Conservation (phyloP, 1,284 basidiomycete species). For the Puccinia coronata region DNA sequence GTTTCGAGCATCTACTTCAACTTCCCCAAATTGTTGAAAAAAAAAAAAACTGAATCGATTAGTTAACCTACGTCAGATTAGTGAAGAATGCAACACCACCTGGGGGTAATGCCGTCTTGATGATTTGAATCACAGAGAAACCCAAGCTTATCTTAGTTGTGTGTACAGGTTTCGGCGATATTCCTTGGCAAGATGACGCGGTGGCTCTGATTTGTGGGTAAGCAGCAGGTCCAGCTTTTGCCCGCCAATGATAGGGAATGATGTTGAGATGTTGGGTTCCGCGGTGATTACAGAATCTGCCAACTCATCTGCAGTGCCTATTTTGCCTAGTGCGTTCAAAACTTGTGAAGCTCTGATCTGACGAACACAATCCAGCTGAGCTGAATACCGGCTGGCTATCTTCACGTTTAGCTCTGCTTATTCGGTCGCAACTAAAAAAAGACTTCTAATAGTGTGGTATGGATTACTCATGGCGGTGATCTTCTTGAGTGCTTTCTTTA, state of each 20-base stretch:
- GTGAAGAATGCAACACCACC: slow-evolving; percentile 41
- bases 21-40: not conserved
- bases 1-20: not conserved
- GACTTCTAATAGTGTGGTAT: slow-evolving; percentile 33
- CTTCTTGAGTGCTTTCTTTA: slow-evolving; percentile 46
- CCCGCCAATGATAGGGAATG: not conserved
- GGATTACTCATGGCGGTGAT: slow-evolving; percentile 44
- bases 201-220: slow-evolving; percentile 49
- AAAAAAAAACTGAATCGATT: not conserved
- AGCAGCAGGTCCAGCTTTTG: not conserved
- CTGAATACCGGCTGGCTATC: not conserved
- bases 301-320: slow-evolving; percentile 50
- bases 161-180: slow-evolving; percentile 38
- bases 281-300: slow-evolving; percentile 38
- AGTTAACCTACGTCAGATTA: slow-evolving; percentile 40
- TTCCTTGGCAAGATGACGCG: slow-evolving; percentile 50
- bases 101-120: slow-evolving; percentile 18
- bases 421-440: slow-evolving; percentile 40
- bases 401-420: slow-evolving; percentile 42
- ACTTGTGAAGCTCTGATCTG: not conserved
- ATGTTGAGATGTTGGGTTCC: not conserved
- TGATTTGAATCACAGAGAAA: not conserved
- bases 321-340: slow-evolving; percentile 41
- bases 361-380: not conserved
- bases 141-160: not conserved